Percentiles rank a stretch among this genome's conserved stretches.
phyloP scores from a whole-genome alignment of 2,329 filamentous ascomycete species.

The Colletotrichum tropicale region DNA sequence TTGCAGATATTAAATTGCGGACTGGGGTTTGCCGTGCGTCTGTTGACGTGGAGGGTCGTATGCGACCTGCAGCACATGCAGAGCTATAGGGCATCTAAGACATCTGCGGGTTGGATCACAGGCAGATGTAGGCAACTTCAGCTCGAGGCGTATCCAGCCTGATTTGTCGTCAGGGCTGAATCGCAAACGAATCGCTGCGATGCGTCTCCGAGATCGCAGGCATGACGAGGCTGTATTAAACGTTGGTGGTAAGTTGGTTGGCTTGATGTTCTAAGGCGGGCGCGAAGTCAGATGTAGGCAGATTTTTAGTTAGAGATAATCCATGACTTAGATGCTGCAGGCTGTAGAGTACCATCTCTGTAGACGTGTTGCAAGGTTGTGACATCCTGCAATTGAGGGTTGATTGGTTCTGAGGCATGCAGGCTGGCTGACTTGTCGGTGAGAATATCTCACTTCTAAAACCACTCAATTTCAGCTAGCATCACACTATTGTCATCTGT shows the following conservation, averaged over 20 bases:
- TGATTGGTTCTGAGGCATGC: background rate
- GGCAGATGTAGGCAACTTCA: background rate
- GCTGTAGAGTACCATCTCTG: rapidly evolving
- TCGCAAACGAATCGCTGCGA: background rate
- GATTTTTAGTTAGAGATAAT: too few relatives aligned
- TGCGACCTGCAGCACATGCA: background rate
- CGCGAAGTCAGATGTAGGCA: background rate
- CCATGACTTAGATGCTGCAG: background rate
- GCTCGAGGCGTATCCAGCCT: background rate
- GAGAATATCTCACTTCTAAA: background rate
- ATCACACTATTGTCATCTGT: background rate
- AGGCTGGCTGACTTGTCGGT: background rate
- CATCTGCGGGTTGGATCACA: background rate
- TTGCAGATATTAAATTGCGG: background rate
- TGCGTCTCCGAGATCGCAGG: background rate
- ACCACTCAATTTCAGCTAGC: background rate
- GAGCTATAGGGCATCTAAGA: background rate
- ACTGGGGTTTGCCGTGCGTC: background rate
- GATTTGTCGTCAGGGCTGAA: background rate
- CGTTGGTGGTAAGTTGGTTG: background rate
- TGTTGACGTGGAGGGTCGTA: background rate
- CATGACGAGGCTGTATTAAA: background rate
- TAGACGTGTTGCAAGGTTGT: rapidly evolving
- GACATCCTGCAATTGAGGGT: background rate
- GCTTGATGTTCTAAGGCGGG: background rate